Evolutionary conservation across 2,329 filamentous ascomycete genomes (phyloP).

Genomic region (Saccharata proteae): DNA sequence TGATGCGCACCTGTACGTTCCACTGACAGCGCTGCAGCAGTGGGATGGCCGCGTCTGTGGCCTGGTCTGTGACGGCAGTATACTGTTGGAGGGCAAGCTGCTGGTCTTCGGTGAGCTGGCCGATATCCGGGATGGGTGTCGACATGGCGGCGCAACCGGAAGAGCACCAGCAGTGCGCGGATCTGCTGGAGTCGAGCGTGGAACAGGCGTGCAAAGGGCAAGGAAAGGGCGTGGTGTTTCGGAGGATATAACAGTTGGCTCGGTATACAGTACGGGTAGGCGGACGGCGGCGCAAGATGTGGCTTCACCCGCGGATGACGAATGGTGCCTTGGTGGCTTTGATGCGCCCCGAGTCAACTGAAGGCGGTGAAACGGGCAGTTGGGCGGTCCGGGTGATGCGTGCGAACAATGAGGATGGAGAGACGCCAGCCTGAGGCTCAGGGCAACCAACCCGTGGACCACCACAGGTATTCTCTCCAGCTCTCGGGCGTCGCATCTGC

Average conservation of each 20-base stretch:
- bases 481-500: too few species aligned
- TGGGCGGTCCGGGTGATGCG: too few species aligned
- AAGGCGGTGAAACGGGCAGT: too few species aligned
- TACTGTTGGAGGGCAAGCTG: constrained; percentile 80
- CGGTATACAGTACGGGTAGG: too few species aligned
- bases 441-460: too few species aligned
- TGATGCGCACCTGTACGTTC: constrained; percentile 67
- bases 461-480: too few species aligned
- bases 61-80: constrained; percentile 76
- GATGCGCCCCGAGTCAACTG: too few species aligned
- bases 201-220: not conserved
- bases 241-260: not conserved
- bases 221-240: not conserved
- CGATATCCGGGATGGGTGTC: constrained; percentile 38
- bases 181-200: too few species aligned
- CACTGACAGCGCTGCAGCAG: constrained; percentile 80
- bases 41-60: constrained; percentile 61
- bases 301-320: too few species aligned
- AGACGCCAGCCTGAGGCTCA: too few species aligned
- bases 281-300: not conserved
- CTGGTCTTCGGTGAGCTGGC: constrained; percentile 63
- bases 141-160: constrained; percentile 6
- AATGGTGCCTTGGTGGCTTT: too few species aligned
- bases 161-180: not conserved
- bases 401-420: too few species aligned